These are phyloP conservation scores for Sequoia sempervirens DNA, from an alignment of 75 land plant genomes.

Conservation along the genomic window DNA sequence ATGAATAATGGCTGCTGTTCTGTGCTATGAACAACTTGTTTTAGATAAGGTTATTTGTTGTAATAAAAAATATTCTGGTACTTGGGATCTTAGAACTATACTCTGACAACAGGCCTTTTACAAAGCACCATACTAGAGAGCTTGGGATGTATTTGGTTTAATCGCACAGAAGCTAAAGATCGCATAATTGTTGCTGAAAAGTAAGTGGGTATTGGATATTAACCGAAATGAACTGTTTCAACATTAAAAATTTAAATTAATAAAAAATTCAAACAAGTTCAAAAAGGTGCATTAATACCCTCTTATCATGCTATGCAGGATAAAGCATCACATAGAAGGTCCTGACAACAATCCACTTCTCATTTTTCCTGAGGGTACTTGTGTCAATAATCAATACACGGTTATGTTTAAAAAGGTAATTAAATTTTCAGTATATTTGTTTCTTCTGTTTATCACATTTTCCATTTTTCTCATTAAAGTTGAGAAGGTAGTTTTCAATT, in stretches of 20 bases:
- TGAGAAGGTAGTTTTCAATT: neutral
- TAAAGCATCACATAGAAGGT: slow-evolving; percentile 73
- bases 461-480: neutral
- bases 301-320: slow-evolving; percentile 31
- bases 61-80: neutral
- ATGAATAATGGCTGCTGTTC: neutral
- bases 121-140: slow-evolving; percentile 86
- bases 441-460: neutral
- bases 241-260: neutral
- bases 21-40: neutral
- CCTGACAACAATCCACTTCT: slow-evolving; percentile 84
- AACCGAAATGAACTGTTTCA: neutral
- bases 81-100: neutral
- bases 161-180: slow-evolving; percentile 89
- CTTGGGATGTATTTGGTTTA: slow-evolving; percentile 97
- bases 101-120: slow-evolving; percentile 51
- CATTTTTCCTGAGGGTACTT: slow-evolving; percentile 98
- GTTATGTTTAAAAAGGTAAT: slow-evolving; percentile 98
- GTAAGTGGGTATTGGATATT: slow-evolving; percentile 31
- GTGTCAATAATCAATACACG: slow-evolving; percentile 90
- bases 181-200: slow-evolving; percentile 80
- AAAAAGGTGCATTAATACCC: neutral
- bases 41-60: neutral
- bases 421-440: neutral
- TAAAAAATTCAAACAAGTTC: neutral